These are phyloP conservation scores for Lipomyces mesembrius DNA, from an alignment of 805 yeast species.

Conservation along the genomic window DNA sequence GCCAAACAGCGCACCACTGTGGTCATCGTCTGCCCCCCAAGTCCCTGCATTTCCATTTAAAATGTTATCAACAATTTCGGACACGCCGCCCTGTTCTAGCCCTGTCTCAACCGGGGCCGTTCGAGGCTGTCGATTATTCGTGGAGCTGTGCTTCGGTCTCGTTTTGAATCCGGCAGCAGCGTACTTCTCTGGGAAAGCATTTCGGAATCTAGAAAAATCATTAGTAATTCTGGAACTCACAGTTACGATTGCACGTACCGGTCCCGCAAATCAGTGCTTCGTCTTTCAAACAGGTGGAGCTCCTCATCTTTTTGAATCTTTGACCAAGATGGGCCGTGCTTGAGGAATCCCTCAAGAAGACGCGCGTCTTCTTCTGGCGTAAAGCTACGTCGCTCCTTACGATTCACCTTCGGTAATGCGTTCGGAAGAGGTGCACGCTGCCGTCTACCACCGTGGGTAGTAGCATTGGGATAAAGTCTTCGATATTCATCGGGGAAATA, in stretches of 20 bases:
- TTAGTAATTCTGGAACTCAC: not conserved
- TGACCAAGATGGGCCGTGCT: slow-evolving; percentile 54
- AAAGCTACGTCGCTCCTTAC: slow-evolving; percentile 52
- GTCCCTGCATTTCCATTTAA: slow-evolving; percentile 20
- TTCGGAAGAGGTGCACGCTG: slow-evolving; percentile 38
- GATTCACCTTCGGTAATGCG: slow-evolving; percentile 49
- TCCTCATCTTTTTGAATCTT: slow-evolving; percentile 51
- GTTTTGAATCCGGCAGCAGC: slow-evolving; percentile 52
- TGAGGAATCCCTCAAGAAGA: slow-evolving; percentile 49
- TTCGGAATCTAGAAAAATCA: slow-evolving; percentile 44
- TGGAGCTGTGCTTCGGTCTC: slow-evolving; percentile 26
- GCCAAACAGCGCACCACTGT: slow-evolving; percentile 19
- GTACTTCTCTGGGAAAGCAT: slow-evolving; percentile 52
- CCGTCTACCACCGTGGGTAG: slow-evolving; percentile 47
- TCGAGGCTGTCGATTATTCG: slow-evolving; percentile 29
- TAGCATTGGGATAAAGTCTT: slow-evolving; percentile 52
- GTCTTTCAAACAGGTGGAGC: slow-evolving; percentile 48
- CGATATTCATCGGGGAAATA: slow-evolving; percentile 53
- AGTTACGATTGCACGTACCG: slow-evolving; percentile 35
- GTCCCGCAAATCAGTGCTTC: slow-evolving; percentile 53
- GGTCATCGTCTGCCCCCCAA: slow-evolving; percentile 30
- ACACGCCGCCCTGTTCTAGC: slow-evolving; percentile 12
- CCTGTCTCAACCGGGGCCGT: slow-evolving; percentile 25
- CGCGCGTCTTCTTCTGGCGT: slow-evolving; percentile 52
- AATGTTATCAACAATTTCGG: slow-evolving; percentile 24